These are phyloP conservation scores for Taphrina pruni DNA, from an alignment of 1,139 yeast genomes.

Conservation along the genomic window DNA sequence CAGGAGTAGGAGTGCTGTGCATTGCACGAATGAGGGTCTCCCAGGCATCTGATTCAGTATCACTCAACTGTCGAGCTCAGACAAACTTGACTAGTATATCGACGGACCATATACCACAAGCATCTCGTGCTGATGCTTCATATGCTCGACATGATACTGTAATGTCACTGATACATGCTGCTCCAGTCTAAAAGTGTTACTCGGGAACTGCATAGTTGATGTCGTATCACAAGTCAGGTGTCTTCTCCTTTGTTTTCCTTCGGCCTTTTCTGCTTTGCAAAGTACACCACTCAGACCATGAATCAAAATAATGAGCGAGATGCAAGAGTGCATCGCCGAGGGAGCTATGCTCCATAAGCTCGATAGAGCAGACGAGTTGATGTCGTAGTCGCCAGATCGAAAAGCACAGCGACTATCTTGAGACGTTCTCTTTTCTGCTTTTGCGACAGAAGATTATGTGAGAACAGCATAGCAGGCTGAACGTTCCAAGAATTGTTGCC, in stretches of 20 bases:
- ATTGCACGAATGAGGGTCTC: not conserved
- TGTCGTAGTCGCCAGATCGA: no score
- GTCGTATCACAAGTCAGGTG: not conserved
- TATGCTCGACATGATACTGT: not conserved
- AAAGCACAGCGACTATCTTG: no score
- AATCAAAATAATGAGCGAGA: conserved; percentile 7
- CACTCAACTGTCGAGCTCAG: not conserved
- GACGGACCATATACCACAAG: not conserved
- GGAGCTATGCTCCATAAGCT: not conserved
- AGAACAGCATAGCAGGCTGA: not conserved
- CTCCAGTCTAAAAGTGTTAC: conserved; percentile 7
- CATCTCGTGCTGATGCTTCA: not conserved
- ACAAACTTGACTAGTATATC: not conserved
- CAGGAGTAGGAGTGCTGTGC: not conserved
- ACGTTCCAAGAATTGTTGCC: not conserved
- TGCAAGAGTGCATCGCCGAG: conserved; percentile 5
- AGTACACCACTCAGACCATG: conserved; percentile 5
- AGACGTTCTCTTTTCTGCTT: no score
- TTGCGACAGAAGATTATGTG: no score
- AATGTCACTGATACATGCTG: conserved; percentile 5
- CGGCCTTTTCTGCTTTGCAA: not conserved
- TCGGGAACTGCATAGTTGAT: not conserved
- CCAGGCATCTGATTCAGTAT: conserved; percentile 5
- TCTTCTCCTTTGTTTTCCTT: conserved; percentile 3
- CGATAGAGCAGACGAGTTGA: no score